Percentiles rank a stretch among this genome's conserved stretches.
These are phyloP conservation scores for Platanthera zijinensis DNA, from an alignment of 106 monocot genomes.

Conservation along the genomic window DNA sequence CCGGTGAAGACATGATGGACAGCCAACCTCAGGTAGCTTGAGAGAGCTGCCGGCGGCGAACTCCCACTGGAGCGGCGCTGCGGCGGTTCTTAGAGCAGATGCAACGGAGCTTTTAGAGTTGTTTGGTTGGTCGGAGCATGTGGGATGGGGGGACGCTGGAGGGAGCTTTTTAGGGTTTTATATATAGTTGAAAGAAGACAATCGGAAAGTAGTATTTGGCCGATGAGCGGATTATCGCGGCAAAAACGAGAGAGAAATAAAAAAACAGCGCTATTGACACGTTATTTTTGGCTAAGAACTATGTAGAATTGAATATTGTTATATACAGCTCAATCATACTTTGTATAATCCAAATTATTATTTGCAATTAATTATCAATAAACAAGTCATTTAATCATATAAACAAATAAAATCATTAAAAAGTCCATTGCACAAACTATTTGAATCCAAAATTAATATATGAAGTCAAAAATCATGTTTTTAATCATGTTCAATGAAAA, in stretches of 20 bases:
- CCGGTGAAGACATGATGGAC: neutral
- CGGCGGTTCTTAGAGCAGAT: neutral
- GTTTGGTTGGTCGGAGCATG: neutral
- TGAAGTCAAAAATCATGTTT: no score
- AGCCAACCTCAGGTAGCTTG: neutral
- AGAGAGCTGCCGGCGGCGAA: neutral
- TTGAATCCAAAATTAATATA: no score
- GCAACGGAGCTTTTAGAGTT: neutral
- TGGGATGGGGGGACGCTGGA: neutral
- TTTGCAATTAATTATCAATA: no score
- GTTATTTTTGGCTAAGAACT: no score
- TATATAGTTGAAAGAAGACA: neutral
- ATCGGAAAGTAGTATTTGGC: neutral
- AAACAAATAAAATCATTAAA: no score
- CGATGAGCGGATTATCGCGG: neutral
- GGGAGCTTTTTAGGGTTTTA: neutral
- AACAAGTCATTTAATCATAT: no score
- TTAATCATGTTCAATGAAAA: no score
- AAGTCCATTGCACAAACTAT: no score
- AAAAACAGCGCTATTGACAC: no score
- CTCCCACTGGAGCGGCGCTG: neutral
- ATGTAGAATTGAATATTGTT: no score
- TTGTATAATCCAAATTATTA: no score
- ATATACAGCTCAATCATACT: no score
- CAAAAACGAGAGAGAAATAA: neutral